phyloP scores from a whole-genome alignment of 345 rosid species.

The Moringa oleifera region DNA sequence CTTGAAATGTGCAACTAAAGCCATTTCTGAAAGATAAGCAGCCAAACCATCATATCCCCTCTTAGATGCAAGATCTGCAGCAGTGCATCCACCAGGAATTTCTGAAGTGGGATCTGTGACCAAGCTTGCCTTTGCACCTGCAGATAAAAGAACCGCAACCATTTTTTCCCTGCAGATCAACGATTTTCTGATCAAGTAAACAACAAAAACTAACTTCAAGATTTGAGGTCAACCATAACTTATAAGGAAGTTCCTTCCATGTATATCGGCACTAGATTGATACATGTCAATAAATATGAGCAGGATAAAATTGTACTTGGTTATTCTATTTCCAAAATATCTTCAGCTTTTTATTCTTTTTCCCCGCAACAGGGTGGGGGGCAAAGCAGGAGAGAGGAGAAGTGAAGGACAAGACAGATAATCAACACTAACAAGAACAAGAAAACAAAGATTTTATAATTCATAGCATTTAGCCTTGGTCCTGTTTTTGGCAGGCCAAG shows the following conservation, averaged over 20 bases:
- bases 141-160: conserved; percentile 87
- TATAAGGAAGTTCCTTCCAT: neutral
- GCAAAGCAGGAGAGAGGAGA: no score
- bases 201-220: conserved; percentile 1
- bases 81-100: conserved; percentile 67
- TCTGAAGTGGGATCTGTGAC: conserved; percentile 79
- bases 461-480: no score
- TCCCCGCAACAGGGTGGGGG: neutral
- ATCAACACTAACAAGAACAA: neutral
- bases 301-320: no score
- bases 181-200: conserved; percentile 12
- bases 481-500: no score
- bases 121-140: conserved; percentile 80
- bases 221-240: no score
- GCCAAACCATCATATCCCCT: conserved; percentile 81
- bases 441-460: neutral
- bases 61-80: conserved; percentile 81
- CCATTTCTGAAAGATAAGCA: conserved; percentile 83
- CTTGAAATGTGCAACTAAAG: conserved; percentile 69
- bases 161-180: conserved; percentile 69
- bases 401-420: no score
- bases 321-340: no score
- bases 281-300: neutral
- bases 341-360: neutral
- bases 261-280: neutral